Base-by-base conservation (phyloP, 1,139 yeast species). In the Geotrichum reessii region DNA sequence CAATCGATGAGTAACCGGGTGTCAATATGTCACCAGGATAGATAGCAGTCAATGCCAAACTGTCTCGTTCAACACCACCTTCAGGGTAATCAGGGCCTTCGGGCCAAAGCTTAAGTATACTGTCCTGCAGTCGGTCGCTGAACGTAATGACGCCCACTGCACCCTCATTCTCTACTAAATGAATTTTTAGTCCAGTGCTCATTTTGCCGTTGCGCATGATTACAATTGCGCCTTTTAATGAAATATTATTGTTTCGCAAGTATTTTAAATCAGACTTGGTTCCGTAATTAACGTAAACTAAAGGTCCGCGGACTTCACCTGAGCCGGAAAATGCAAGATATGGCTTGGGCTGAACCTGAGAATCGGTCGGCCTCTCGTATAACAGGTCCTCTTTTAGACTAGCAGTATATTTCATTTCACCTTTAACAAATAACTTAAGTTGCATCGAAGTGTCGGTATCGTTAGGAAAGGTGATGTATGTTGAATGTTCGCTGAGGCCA, bases 1-100 rank as follows among this genome's bases (percentile, higher is more conserved):
- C 62, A 12, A 75, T 73, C 1, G 85, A 75, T 0, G 86, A 76
- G 86, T 88, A 85, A 0, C 95, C 96, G 0, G 96, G 95, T 1
- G 87, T 80, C 31, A 88, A 71, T 2, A 89, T 80, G 69, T 90
- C 95, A 1, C 98, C 98, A 0, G 95, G 83, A 60, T 82, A 80
- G 61, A 76, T 74, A 59, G 88, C 83, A 0, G 86, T 77, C 46
- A 84, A 76, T 0, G 86, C 95, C 1, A 87, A 87, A 60, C 87
- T 79, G 27, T 79, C 80, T 59, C 83, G 80, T 67, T 85, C 86
- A 37, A 87, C 81, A n/a, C 53, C 57, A 14, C 59, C 59, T n/a
- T 40, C 27, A 22, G 59, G 54, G 27, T 53, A 53, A 2, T 33
- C 56, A 5, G 59, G 59, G 1, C 59, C 59, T 2, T 49, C 54